Evolutionary conservation across 140 eudicot species (phyloP), one percentile per base, ranked within the genome.

Genomic region (Flaveria floridana): DNA sequence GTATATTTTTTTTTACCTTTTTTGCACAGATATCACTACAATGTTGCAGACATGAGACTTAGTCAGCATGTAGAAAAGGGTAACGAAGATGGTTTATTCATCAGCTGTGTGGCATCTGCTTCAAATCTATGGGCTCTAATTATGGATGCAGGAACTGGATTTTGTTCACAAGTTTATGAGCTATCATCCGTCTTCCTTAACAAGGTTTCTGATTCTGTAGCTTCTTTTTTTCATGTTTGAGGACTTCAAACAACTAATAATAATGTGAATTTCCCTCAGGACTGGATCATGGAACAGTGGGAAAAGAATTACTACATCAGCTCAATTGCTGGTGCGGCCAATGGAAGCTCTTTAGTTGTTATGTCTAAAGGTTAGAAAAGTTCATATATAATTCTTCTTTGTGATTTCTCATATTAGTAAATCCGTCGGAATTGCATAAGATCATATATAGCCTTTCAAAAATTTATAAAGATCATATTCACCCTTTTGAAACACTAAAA

Each of bases 141-240:
- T 57, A 93, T 93, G 98, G 98, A 93, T 77, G 98, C 97, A 2
- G 96, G 98, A 75, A 93, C 94, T 20, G 91, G 98, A 61, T 93
- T 88, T 75, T 64, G 62, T 78, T 81, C 92, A 23, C 98, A 93
- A 84, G 98, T 90, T 82, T 89, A 91, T 73, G 98, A 93, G 83
- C 16, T 75, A 39, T 81, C 84, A 69, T 71, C 84, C 2, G 74
- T 76, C 56, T 81, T 81, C 57, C 81, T 81, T 41, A 76, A 76
- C 78, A 76, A 81, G 84, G 84, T 90, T 71, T 64, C 15, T 2
- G 16, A 18, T 81, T 70, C 51, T 42, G 51, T 55, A 68, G 65
- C 23, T 74, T 34, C 2, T 72, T 51, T 23, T 50, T 48, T 28
- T 10, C 11, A 65, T 73, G 12, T 67, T 41, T 15, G 10, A 23